These are phyloP conservation scores for Cordyceps javanica DNA, from an alignment of 2,329 filamentous ascomycete genomes.

Conservation along the genomic window DNA sequence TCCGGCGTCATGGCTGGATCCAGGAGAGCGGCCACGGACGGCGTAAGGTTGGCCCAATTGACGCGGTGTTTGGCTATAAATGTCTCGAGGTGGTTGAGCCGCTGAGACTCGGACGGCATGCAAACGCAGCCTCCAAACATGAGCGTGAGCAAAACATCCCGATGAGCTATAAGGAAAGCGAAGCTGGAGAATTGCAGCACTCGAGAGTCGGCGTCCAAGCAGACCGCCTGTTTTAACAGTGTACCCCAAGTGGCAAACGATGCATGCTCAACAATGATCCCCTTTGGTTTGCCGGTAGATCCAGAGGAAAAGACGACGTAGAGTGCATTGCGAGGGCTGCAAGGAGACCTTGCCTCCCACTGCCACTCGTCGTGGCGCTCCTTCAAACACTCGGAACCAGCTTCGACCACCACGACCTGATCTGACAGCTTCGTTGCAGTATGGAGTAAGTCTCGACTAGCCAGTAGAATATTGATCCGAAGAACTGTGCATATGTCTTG, in stretches of 20 bases:
- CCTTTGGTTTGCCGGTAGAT: slow-evolving; percentile 46
- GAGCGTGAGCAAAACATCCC: slow-evolving; percentile 6
- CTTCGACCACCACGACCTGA: not conserved
- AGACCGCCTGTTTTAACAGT: not conserved
- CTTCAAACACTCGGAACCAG: not conserved
- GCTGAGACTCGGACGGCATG: slow-evolving; percentile 11
- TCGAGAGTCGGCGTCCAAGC: not conserved
- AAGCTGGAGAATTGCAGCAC: slow-evolving; percentile 13
- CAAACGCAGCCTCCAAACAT: slow-evolving; percentile 11
- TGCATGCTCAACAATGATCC: slow-evolving; percentile 31
- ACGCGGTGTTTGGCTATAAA: slow-evolving; percentile 11
- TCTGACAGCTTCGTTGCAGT: not conserved
- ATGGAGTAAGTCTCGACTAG: not conserved
- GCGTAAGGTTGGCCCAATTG: slow-evolving; percentile 12
- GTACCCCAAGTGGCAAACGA: slow-evolving; percentile 3
- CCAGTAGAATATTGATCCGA: not conserved
- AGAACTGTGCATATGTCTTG: not conserved
- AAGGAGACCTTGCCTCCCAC: not conserved
- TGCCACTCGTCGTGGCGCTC: not conserved
- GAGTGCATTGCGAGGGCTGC: not conserved
- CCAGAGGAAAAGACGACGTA: slow-evolving; percentile 48
- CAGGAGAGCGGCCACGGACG: slow-evolving; percentile 1
- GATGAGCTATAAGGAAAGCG: slow-evolving; percentile 5
- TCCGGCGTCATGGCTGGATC: not conserved
- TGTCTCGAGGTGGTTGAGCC: slow-evolving; percentile 6